Percentiles rank a stretch among this genome's conserved stretches.
These are phyloP conservation scores for Hypoxylon sp. DNA, from an alignment of 2,329 filamentous ascomycete species.

Conservation along the genomic window DNA sequence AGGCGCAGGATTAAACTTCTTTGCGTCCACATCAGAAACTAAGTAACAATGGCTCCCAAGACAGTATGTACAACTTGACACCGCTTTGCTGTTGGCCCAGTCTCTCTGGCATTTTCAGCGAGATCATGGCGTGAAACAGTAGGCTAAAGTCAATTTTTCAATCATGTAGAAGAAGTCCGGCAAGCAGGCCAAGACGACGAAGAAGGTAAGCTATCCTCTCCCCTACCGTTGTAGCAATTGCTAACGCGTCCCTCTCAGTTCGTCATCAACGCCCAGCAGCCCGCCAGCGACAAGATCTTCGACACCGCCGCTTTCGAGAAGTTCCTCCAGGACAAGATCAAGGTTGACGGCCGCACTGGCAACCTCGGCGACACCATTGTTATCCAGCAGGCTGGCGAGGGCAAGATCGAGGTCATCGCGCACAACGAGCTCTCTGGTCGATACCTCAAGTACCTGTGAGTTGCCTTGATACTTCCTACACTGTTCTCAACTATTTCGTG, in stretches of 20 bases:
- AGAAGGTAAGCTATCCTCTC: conserved; percentile 70
- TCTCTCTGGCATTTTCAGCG: conserved; percentile 49
- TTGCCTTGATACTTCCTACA: conserved; percentile 36
- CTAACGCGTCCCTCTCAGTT: conserved; percentile 63
- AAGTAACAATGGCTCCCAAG: conserved; percentile 79
- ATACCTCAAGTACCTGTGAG: conserved; percentile 99
- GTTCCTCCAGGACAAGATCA: conserved; percentile 99
- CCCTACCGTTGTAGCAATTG: background rate
- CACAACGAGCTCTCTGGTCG: conserved; percentile 98
- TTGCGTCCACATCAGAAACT: conserved; percentile 67
- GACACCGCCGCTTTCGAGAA: conserved; percentile 98
- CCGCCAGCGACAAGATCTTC: conserved; percentile 99
- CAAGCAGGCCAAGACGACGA: conserved; percentile 77
- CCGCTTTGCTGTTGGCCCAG: conserved; percentile 93
- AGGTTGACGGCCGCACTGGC: conserved; percentile 97
- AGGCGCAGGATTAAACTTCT: conserved; percentile 66
- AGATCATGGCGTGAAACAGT: conserved; percentile 78
- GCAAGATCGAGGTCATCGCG: conserved; percentile 97
- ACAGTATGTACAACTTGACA: conserved; percentile 81
- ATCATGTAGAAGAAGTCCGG: conserved; percentile 69
- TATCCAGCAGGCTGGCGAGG: conserved; percentile 91
- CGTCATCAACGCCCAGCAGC: conserved; percentile 99
- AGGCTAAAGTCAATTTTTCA: conserved; percentile 83
- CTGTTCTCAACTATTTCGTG: background rate
- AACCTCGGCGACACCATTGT: conserved; percentile 95